A percentile compares a stretch with the other conserved stretches of the same genome.
Evolutionary conservation across 495 filamentous ascomycete genomes (phyloP).

Genomic region (Penicillium antarcticum): DNA sequence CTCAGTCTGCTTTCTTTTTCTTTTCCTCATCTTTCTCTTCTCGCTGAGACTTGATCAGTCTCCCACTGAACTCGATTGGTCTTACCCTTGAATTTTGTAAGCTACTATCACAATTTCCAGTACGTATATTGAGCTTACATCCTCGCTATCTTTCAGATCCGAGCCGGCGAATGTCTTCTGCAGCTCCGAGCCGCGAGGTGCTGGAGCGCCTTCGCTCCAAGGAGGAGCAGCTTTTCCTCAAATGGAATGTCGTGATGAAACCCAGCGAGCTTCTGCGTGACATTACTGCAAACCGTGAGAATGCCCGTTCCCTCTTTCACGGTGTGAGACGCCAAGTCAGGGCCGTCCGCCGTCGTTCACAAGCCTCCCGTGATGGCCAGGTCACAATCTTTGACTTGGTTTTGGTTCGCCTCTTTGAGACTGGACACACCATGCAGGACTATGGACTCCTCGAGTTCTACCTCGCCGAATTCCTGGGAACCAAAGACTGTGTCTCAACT

Average conservation of each 20-base stretch:
- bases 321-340: slow-evolving; percentile 29
- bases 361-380: slow-evolving; percentile 33
- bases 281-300: slow-evolving; percentile 17
- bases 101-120: too few relatives aligned
- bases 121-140: too few relatives aligned
- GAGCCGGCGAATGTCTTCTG: not conserved
- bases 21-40: not conserved
- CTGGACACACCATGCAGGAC: slow-evolving; percentile 22
- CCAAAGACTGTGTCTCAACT: slow-evolving; percentile 1
- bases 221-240: slow-evolving; percentile 18
- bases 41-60: too few relatives aligned
- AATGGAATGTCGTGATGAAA: slow-evolving; percentile 15
- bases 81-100: too few relatives aligned
- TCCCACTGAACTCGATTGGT: too few relatives aligned
- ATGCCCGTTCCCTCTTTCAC: slow-evolving; percentile 18
- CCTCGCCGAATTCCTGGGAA: slow-evolving; percentile 36
- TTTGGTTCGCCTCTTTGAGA: slow-evolving; percentile 29
- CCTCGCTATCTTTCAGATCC: too few relatives aligned
- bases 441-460: slow-evolving; percentile 37
- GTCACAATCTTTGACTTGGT: slow-evolving; percentile 41
- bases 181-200: not conserved
- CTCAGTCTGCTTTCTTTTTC: not conserved
- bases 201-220: not conserved
- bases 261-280: slow-evolving; percentile 22
- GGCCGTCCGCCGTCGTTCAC: slow-evolving; percentile 32